Evolutionary conservation across 257 asterid species (phyloP).

Genomic region (Solanum arcanum): DNA sequence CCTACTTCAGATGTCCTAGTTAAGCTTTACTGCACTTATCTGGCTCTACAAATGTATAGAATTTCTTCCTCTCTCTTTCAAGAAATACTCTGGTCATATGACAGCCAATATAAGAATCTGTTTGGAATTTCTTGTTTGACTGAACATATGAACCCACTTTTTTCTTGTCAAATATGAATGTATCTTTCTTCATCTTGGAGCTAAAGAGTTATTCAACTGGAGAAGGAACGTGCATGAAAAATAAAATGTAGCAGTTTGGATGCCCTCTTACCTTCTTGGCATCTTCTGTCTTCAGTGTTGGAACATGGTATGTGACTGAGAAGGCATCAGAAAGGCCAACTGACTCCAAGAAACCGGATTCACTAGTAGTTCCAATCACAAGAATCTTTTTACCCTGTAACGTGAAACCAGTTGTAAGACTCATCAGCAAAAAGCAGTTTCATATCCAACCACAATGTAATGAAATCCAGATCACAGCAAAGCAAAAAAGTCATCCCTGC

Average conservation of each 20-base stretch:
- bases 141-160: neutral
- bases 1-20: neutral
- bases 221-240: neutral
- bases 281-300: conserved; percentile 74
- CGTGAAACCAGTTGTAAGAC: neutral
- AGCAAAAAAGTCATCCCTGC: neutral
- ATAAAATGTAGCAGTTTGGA: neutral
- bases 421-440: neutral
- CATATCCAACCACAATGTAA: neutral
- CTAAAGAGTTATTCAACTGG: neutral
- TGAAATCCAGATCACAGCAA: neutral
- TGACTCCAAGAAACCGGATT: conserved; percentile 65
- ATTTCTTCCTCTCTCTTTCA: neutral
- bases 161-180: neutral
- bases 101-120: neutral
- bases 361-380: conserved; percentile 94
- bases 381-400: conserved; percentile 30
- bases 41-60: neutral
- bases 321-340: conserved; percentile 76
- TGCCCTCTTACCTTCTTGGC: conserved; percentile 54
- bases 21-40: neutral
- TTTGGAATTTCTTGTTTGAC: neutral
- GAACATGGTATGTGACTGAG: conserved; percentile 75
- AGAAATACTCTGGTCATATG: neutral
- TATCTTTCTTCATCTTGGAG: neutral